Evolutionary conservation across 129 eudicot species (phyloP).

Genomic region (Calendula officinalis): DNA sequence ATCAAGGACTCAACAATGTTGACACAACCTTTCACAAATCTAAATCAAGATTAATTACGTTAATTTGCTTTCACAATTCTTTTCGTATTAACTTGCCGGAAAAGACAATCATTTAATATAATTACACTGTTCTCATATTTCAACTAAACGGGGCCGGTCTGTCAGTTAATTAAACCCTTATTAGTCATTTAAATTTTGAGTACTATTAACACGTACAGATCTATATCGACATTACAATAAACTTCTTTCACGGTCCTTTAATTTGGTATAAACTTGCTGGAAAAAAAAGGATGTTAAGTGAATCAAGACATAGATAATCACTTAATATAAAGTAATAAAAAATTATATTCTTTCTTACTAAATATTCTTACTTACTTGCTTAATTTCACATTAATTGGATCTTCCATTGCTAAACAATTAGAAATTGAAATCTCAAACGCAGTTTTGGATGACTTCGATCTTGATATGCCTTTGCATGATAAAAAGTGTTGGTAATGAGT

Average conservation of each 20-base stretch:
- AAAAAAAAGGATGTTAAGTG: constrained; percentile 8
- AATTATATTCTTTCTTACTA: no score
- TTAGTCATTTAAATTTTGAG: no score
- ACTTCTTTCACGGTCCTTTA: no score
- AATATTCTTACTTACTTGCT: no score
- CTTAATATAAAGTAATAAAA: constrained; percentile 9
- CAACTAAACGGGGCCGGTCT: neutral
- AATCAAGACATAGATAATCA: constrained; percentile 11
- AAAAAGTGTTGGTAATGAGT: constrained; percentile 48
- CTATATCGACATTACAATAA: no score
- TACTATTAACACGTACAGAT: no score
- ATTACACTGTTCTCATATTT: neutral
- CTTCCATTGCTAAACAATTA: constrained; percentile 16
- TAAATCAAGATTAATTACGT: constrained; percentile 10
- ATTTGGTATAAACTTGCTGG: constrained; percentile 9
- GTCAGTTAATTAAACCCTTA: no score
- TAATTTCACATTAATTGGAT: constrained; percentile 14
- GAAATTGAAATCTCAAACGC: constrained; percentile 1
- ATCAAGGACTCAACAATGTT: constrained; percentile 11
- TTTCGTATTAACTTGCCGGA: constrained; percentile 11
- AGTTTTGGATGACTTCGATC: neutral
- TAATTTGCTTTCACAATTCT: constrained; percentile 3
- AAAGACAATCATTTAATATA: constrained; percentile 9
- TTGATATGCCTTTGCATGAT: constrained; percentile 15
- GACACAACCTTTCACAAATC: neutral